A percentile compares a stretch with the other conserved stretches of the same genome.
Evolutionary conservation across 192 early-diverging fungal species (phyloP).

Genomic region (Allomyces macrogynus): DNA sequence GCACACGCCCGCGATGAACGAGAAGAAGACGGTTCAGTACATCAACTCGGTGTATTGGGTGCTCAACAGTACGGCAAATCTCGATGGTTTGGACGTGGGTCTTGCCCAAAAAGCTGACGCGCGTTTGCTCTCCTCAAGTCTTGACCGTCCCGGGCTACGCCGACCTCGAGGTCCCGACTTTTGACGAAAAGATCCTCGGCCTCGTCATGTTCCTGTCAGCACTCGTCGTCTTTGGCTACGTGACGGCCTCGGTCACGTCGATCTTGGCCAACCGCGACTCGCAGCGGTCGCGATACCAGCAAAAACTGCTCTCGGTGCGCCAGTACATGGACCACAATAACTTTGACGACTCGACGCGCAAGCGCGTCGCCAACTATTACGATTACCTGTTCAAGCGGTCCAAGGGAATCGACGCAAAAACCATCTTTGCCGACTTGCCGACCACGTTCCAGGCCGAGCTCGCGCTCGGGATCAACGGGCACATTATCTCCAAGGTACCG

Average conservation of each 20-base stretch:
- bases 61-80: neutral
- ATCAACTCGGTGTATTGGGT: neutral
- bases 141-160: neutral
- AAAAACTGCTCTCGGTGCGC: slow-evolving; percentile 3
- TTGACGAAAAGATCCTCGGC: neutral
- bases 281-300: slow-evolving; percentile 3
- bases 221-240: neutral
- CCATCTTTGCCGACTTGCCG: slow-evolving; percentile 5
- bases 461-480: neutral
- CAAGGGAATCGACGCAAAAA: slow-evolving; percentile 5
- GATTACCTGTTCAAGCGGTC: slow-evolving; percentile 7
- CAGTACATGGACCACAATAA: slow-evolving; percentile 5
- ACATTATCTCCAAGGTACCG: neutral
- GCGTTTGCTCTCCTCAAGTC: neutral
- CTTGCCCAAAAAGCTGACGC: no score
- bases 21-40: neutral
- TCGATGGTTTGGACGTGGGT: no score
- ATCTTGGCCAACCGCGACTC: slow-evolving; percentile 5
- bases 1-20: neutral
- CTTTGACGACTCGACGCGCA: slow-evolving; percentile 2
- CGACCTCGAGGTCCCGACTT: neutral
- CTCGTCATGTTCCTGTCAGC: neutral
- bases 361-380: slow-evolving; percentile 7
- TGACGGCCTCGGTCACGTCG: neutral
- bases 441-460: slow-evolving; percentile 6